Evolutionary conservation across 306 rosid species (phyloP).

Genomic region (Coriaria nepalensis): DNA sequence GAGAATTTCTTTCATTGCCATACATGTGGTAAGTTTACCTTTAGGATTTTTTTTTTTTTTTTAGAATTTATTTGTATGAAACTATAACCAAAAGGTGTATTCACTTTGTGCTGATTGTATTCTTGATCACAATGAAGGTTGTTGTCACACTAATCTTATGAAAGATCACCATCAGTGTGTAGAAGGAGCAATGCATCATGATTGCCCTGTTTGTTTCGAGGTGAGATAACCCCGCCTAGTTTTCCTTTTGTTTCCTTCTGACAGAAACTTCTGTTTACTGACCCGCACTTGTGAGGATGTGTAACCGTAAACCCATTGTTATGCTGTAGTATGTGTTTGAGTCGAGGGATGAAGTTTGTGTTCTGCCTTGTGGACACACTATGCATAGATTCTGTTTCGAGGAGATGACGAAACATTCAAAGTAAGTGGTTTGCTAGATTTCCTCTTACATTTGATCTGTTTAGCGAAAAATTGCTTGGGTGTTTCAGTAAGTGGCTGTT

Average conservation of each 20-base stretch:
- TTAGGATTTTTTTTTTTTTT: no score
- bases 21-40: conserved; percentile 53
- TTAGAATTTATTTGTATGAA: no score
- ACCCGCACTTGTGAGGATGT: background rate
- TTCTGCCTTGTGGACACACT: conserved; percentile 78
- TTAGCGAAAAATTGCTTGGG: background rate
- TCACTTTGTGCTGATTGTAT: no score
- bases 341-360: conserved; percentile 43
- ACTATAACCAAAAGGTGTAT: no score
- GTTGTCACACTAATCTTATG: conserved; percentile 54
- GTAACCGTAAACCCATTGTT: conserved; percentile 10
- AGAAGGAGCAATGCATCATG: conserved; percentile 93
- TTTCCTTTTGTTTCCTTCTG: background rate
- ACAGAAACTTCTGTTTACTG: background rate
- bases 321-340: conserved; percentile 66
- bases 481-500: background rate
- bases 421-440: conserved; percentile 33
- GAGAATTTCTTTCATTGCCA: conserved; percentile 77
- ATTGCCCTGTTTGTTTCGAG: conserved; percentile 92
- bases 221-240: conserved; percentile 17
- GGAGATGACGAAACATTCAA: conserved; percentile 71
- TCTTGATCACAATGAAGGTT: conserved; percentile 30
- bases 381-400: conserved; percentile 59
- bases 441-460: background rate
- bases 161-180: conserved; percentile 73